These are phyloP conservation scores for Sphaerulina vaccinii DNA, from an alignment of 2,329 filamentous ascomycete species.

Conservation along the genomic window DNA sequence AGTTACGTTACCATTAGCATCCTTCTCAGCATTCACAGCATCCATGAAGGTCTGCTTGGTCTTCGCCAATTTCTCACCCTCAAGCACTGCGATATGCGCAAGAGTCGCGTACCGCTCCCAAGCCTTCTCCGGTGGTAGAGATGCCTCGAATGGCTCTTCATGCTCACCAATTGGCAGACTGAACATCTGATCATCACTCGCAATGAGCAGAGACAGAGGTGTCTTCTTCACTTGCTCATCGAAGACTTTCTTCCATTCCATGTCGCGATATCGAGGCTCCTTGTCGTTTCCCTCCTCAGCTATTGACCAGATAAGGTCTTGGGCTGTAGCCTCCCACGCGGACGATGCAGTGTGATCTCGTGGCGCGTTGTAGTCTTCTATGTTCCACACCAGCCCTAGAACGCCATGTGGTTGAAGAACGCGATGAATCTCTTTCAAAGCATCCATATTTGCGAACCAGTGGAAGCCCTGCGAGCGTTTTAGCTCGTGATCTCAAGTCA, in stretches of 20 bases:
- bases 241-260: conserved; percentile 65
- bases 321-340: conserved; percentile 61
- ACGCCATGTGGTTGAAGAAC: conserved; percentile 60
- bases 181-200: conserved; percentile 55
- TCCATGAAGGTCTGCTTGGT: conserved; percentile 55
- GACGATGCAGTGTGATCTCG: conserved; percentile 55
- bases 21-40: conserved; percentile 56
- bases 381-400: conserved; percentile 68
- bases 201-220: conserved; percentile 45
- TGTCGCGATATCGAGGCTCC: conserved; percentile 64
- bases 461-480: conserved; percentile 40
- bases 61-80: conserved; percentile 51
- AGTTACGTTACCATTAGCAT: conserved; percentile 61
- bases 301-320: conserved; percentile 57
- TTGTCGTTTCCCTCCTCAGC: conserved; percentile 59
- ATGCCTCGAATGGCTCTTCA: conserved; percentile 57
- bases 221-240: conserved; percentile 56
- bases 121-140: conserved; percentile 58
- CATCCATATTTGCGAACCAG: conserved; percentile 65
- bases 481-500: conserved; percentile 16
- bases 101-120: conserved; percentile 66
- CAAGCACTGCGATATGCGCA: conserved; percentile 64
- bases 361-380: conserved; percentile 58
- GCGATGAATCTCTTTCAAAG: conserved; percentile 66
- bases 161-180: conserved; percentile 61